Base-by-base conservation (phyloP, 306 rosid species). In the Astragalus membranaceus region DNA sequence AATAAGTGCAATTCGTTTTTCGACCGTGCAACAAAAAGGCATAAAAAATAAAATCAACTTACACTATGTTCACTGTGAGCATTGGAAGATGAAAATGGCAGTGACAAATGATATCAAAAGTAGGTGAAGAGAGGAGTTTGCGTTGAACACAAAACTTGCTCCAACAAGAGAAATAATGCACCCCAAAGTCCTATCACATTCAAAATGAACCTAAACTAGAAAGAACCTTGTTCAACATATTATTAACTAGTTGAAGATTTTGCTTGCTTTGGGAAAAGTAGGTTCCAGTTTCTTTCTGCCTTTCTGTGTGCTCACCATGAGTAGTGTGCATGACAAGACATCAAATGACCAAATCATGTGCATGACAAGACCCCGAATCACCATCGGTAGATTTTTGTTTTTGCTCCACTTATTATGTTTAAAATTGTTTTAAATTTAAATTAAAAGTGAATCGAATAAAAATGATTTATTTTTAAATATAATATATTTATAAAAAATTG, bases 251-350 rank as follows among this genome's bases (percentile, higher is more conserved):
- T 12, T 20, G 67, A 60, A 55, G 53, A 41, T 14, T 59, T 79
- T 70, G 36, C 72, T 53, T 20, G 16, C 53, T 75, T 69, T 55
- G 77, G 74, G 20, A 67, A 74, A 60, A 64, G 72, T 75, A 15
- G 85, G 75, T 56, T 67, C 17, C 7, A 46, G 65, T 30, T 67
- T 20, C 56, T 64, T 54, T 62, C 57, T 62, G 8, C 50, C 47
- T 73, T 73, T 62, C 20, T 56, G 69, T 70, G 70, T 71, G 76
- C 78, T 57, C 72, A 43, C 75, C 75, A 39, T 23, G 44, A 77
- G 35, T 63, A 44, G 74, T 51, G 74, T 51, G 81, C 69, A 59
- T 67, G 80, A 78, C 30, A 29, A 81, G 81, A 79, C 79, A 53
- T 41, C 48, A 11, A 64, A 50, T 23, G 46, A 46, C 33, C 58